Evolutionary conservation across 2,329 filamentous ascomycete genomes (phyloP), one percentile per base, ranked within the genome.

Genomic region (Xylariaceae sp.): DNA sequence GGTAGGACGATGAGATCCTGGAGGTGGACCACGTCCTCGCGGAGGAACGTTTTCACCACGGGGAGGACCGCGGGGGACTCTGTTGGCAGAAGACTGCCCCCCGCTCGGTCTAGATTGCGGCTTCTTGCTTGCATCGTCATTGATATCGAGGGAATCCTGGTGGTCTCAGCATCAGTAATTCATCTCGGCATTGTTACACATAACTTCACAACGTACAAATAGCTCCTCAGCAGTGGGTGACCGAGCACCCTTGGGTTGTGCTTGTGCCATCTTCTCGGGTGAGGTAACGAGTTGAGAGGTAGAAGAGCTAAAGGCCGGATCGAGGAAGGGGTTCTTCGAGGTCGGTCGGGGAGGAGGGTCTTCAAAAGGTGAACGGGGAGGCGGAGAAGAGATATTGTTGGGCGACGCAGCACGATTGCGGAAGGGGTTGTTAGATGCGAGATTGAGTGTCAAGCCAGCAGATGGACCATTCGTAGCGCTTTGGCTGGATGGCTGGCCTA

Each of bases 381-480:
- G 66, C 17, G 73, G 76, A 69, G 67, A 70, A 63, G 68, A 77
- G 67, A 70, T 67, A 63, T 60, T 71, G 60, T 64, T 71, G 70
- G 84, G 87, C 62, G 88, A 90, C 33, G 80, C 79, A 63, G 87
- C 85, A 69, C 88, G 86, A 74, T 91, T 91, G 78, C 89, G 87
- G 69, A 86, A 93, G 61, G 90, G 90, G 72, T 93, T 93, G 82
- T 92, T 92, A 73, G 89, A 92, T 74, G 87, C 87, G 69, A 92
- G 83, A 75, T 87, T 88, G 73, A 89, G 77, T 52, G 83, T 78
- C 71, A 88, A 78, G 65, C 80, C 81, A 63, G 82, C 74, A 66
- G 83, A 19, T 24, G 45, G 46, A 23, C 37, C 51, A 53, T 53
- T 58, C 26, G 61, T 48, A 16, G 53, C 82, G 64, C 76, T 80